Conservation (phyloP, 768 basidiomycete species). For the Boletus eberwhitei region DNA sequence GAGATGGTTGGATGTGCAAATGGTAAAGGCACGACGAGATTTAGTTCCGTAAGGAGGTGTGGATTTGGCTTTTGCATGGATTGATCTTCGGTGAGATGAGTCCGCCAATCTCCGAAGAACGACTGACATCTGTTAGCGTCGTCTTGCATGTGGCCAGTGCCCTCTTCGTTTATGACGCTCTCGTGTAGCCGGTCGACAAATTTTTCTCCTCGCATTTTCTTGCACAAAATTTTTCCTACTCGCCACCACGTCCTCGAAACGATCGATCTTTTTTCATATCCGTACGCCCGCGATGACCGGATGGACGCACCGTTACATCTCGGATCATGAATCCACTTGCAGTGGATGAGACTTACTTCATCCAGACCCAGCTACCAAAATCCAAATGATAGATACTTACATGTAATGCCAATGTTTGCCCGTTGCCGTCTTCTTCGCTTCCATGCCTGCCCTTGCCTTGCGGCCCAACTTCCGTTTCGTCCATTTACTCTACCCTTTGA, state of each 20-base stretch:
- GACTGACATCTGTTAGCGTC: conserved; percentile 11
- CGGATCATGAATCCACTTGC: conserved; percentile 27
- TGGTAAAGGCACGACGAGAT: conserved; percentile 23
- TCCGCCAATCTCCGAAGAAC: conserved; percentile 33
- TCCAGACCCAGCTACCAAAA: conserved; percentile 7
- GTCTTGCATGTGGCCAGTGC: conserved; percentile 16
- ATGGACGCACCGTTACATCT: conserved; percentile 20
- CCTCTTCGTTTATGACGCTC: conserved; percentile 9
- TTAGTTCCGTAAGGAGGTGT: conserved; percentile 31
- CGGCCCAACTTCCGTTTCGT: conserved; percentile 24
- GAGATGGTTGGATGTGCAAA: conserved; percentile 8
- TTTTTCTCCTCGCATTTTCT: conserved; percentile 2
- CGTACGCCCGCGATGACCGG: conserved; percentile 32
- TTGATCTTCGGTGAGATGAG: conserved; percentile 30
- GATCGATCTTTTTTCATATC: conserved; percentile 30
- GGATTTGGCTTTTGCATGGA: conserved; percentile 33
- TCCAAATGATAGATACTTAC: conserved; percentile 7
- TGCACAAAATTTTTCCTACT: conserved; percentile 23
- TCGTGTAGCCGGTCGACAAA: not conserved
- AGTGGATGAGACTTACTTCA: conserved; percentile 7
- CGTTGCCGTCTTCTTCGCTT: conserved; percentile 23
- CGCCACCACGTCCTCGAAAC: not conserved
- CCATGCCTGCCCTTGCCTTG: conserved; percentile 21
- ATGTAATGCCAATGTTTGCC: conserved; percentile 16
- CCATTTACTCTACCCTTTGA: conserved; percentile 20